Percentiles rank a stretch among this genome's conserved stretches.
Evolutionary conservation across 75 land plant genomes (phyloP).

Genomic region (Cunninghamia lanceolata): DNA sequence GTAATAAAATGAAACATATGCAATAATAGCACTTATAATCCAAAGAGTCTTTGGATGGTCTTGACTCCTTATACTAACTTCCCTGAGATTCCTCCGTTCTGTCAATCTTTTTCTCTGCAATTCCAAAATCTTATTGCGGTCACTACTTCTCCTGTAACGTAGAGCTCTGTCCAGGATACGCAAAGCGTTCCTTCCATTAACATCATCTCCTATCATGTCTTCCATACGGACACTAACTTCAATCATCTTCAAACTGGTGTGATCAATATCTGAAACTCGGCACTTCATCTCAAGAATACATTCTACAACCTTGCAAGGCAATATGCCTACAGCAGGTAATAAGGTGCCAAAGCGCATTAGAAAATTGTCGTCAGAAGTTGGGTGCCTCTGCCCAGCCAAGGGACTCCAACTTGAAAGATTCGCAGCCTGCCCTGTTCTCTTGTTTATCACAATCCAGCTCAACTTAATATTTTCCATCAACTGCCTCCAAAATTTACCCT

Average conservation of each 20-base stretch:
- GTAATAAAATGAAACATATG: constrained; percentile 37
- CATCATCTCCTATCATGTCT: constrained; percentile 63
- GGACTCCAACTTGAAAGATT: constrained; percentile 63
- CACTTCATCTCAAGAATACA: constrained; percentile 60
- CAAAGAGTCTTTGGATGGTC: constrained; percentile 38
- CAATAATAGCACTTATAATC: constrained; percentile 50
- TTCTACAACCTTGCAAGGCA: constrained; percentile 41
- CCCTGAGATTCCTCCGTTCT: constrained; percentile 46
- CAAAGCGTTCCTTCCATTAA: constrained; percentile 67
- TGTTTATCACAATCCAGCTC: constrained; percentile 63
- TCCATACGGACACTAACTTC: constrained; percentile 79
- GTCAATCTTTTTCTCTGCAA: constrained; percentile 40
- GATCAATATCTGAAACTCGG: constrained; percentile 13
- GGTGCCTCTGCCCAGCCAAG: constrained; percentile 50
- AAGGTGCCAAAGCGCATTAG: constrained; percentile 54
- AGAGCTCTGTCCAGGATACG: constrained; percentile 42
- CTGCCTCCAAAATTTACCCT: constrained; percentile 49
- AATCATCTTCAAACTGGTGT: constrained; percentile 37
- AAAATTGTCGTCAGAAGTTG: constrained; percentile 45
- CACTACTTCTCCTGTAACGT: constrained; percentile 44
- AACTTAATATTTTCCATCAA: constrained; percentile 48
- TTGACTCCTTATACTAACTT: constrained; percentile 53
- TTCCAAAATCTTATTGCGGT: constrained; percentile 38
- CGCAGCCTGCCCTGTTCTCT: constrained; percentile 40
- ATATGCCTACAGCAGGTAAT: constrained; percentile 44